A percentile compares a stretch with the other conserved stretches of the same genome.
These are phyloP conservation scores for Volvox reticuliferus DNA, from an alignment of 139 green algal species.

Conservation along the genomic window DNA sequence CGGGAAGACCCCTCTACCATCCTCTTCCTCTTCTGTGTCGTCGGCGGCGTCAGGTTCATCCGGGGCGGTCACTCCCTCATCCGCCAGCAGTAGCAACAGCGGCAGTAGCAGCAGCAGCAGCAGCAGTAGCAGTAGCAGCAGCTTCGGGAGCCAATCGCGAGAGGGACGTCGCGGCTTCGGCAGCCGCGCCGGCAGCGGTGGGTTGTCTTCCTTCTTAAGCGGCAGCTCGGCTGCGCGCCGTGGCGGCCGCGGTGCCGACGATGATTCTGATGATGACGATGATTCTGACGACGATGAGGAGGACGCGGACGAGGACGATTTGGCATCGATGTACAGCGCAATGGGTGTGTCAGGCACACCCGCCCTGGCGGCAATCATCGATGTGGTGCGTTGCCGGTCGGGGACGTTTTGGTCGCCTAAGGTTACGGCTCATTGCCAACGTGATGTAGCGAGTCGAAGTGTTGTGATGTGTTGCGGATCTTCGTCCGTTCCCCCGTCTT, in stretches of 20 bases:
- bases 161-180: neutral
- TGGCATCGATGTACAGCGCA: neutral
- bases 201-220: neutral
- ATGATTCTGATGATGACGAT: neutral
- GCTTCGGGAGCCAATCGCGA: neutral
- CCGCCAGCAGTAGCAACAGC: neutral
- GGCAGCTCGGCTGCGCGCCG: neutral
- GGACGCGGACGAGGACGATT: constrained; percentile 1
- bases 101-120: neutral
- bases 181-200: neutral
- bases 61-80: neutral
- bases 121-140: constrained; percentile 13
- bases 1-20: neutral
- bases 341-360: constrained; percentile 19
- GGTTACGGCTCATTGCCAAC: too few relatives aligned
- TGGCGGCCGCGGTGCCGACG: neutral
- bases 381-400: constrained; percentile 27
- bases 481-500: too few relatives aligned
- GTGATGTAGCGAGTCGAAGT: too few relatives aligned
- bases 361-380: constrained; percentile 37
- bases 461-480: too few relatives aligned
- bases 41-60: neutral
- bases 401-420: neutral
- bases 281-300: constrained; percentile 3
- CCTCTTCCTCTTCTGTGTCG: neutral